A percentile compares a stretch with the other conserved stretches of the same genome.
These are phyloP conservation scores for Kluyveromyces aestuarii DNA, from an alignment of 805 yeast species.

Conservation along the genomic window DNA sequence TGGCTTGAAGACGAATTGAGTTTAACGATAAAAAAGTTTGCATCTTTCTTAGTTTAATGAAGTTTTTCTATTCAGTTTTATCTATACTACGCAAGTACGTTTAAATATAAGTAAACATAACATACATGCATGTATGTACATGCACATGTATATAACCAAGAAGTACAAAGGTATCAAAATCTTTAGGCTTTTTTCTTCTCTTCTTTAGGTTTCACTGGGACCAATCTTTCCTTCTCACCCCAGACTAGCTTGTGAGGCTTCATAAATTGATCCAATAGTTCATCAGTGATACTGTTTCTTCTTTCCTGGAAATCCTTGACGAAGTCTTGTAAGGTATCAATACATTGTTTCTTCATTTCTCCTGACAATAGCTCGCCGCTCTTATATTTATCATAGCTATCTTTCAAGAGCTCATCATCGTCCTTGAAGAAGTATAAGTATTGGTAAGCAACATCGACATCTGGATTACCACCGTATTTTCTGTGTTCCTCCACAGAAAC, in stretches of 20 bases:
- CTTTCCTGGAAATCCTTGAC: constrained; percentile 76
- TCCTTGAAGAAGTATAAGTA: constrained; percentile 82
- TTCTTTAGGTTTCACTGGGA: constrained; percentile 52
- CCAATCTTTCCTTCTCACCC: constrained; percentile 67
- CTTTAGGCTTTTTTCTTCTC: constrained; percentile 16
- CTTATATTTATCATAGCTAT: constrained; percentile 55
- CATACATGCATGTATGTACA: too few species aligned
- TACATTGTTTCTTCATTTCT: constrained; percentile 85
- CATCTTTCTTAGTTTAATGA: not conserved
- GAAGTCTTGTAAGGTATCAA: constrained; percentile 67
- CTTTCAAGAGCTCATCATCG: constrained; percentile 71
- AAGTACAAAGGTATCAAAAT: not conserved
- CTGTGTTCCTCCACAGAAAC: constrained; percentile 86
- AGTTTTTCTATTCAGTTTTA: not conserved
- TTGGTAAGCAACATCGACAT: constrained; percentile 91
- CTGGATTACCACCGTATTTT: constrained; percentile 84
- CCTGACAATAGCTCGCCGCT: constrained; percentile 82
- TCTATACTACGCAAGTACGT: not conserved
- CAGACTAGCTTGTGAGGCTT: constrained; percentile 71
- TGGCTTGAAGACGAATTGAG: not conserved
- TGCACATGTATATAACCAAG: not conserved
- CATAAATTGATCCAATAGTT: constrained; percentile 59
- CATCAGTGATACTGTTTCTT: constrained; percentile 58
- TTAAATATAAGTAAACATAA: not conserved
- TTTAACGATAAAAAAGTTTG: not conserved